Percentiles rank a stretch among this genome's conserved stretches.
These are phyloP conservation scores for Cyclotella baltica DNA, from an alignment of 108 stramenopile genomes.

Conservation along the genomic window DNA sequence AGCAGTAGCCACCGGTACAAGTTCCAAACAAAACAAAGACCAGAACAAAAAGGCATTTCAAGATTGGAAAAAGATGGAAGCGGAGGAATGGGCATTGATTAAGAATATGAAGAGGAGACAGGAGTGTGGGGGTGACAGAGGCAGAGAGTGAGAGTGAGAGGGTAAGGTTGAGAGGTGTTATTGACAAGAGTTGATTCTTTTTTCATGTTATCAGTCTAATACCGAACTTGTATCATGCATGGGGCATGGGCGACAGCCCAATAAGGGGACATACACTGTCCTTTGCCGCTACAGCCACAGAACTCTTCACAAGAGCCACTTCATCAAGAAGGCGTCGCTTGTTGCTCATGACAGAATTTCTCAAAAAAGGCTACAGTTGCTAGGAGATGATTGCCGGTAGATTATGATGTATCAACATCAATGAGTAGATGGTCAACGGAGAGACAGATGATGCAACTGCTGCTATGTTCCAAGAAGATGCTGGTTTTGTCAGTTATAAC, in stretches of 20 bases:
- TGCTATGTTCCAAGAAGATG: no score
- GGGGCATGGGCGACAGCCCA: conserved; percentile 57
- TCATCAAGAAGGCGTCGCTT: no score
- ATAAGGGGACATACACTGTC: no score
- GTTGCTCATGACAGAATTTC: no score
- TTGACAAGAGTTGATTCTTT: not conserved
- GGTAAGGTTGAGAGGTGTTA: conserved; percentile 41
- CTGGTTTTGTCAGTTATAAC: no score
- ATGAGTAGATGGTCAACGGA: no score
- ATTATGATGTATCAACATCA: no score
- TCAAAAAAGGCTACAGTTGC: no score
- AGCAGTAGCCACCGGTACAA: not conserved
- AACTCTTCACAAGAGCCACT: no score
- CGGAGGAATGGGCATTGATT: conserved; percentile 53
- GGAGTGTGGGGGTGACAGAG: conserved; percentile 52
- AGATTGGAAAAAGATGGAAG: conserved; percentile 52
- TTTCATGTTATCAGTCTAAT: not conserved
- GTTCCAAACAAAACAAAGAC: conserved; percentile 4
- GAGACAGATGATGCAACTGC: no score
- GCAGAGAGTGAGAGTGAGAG: conserved; percentile 54
- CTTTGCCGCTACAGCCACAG: no score
- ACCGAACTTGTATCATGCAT: not conserved
- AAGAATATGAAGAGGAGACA: conserved; percentile 57
- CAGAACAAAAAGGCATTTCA: conserved; percentile 31
- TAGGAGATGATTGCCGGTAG: no score